Base-by-base conservation (phyloP, 176 grass and related monocot species). In the Hsuehochloa calcarea region DNA sequence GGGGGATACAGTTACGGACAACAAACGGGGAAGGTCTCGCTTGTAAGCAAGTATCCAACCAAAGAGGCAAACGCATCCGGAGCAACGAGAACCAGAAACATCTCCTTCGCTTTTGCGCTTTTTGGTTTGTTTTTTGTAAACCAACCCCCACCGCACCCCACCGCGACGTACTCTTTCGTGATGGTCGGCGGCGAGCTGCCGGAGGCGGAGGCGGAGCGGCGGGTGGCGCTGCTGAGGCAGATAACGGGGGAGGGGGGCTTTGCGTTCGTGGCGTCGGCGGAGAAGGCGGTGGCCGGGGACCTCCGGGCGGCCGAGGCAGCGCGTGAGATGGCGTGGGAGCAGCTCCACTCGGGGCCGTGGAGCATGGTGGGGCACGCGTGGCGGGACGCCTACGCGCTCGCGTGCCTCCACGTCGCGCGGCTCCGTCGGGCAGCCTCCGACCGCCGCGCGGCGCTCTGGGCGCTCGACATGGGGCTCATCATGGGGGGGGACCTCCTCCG, bases 301-400 rank as follows among this genome's bases (percentile, higher is more conserved):
- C 85, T 95, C 34, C 93, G 91, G 16, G 91, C 93, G 37, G 95
- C 91, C 55, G 93, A 98, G 93, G 95, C 89, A 54, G 91, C 95
- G 65, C 87, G 91, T 39, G 95, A 95, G 91, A 98, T 98, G 91
- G 93, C 93, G 20, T 95, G 95, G 95, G 95, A 95, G 91, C 95
- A 98, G 79, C 93, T 98, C 40, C 95, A 98, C 91, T 93, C 87
- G 20, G 93, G 95, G 10, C 95, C 93, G 5, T 95, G 95, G 91
- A 79, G 77, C 85, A 87, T 93, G 79, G 93, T 98, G 17, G 91
- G 85, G 45, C 16, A 62, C 43, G 77, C 89, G 0, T 98, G 95
- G 95, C 51, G 93, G 86, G 95, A 95, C 70, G 95, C 95, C 63
- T 98, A 98, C 86, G 91, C 91, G 55, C 92, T 97, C 86, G 82